Conservation (phyloP, 768 basidiomycete species). For the Tricholoma furcatifolium region DNA sequence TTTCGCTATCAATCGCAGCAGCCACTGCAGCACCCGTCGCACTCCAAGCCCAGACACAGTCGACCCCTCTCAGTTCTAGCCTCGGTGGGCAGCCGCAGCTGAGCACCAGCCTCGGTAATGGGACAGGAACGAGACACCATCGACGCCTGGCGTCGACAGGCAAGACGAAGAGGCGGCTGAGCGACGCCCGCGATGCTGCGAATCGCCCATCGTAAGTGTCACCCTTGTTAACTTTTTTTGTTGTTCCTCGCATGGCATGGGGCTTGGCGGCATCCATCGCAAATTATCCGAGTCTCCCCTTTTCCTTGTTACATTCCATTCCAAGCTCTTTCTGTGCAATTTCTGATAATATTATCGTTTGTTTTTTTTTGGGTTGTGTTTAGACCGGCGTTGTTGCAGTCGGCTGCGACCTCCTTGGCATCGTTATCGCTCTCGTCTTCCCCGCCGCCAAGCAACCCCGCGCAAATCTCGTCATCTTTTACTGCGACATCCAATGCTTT, state of each 20-base stretch:
- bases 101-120: conserved; percentile 25
- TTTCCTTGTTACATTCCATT: conserved; percentile 4
- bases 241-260: conserved; percentile 11
- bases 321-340: neutral
- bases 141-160: conserved; percentile 72
- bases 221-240: conserved; percentile 5
- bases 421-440: conserved; percentile 44
- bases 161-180: conserved; percentile 66
- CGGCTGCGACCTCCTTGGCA: conserved; percentile 42
- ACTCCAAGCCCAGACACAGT: conserved; percentile 6
- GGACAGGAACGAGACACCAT: conserved; percentile 47
- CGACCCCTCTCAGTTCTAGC: conserved; percentile 11
- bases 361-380: conserved; percentile 5
- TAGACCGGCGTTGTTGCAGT: conserved; percentile 32
- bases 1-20: conserved; percentile 69
- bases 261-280: conserved; percentile 2
- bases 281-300: conserved; percentile 1
- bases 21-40: conserved; percentile 48
- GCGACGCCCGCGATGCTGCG: conserved; percentile 80
- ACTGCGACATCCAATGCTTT: conserved; percentile 23
- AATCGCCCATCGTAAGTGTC: conserved; percentile 67
- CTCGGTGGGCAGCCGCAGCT: conserved; percentile 22
- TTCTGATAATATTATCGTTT: conserved; percentile 6
- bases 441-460: conserved; percentile 25
- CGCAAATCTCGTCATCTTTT: conserved; percentile 22